A percentile compares a stretch with the other conserved stretches of the same genome.
Conservation (phyloP, 192 early-diverging fungal species). For the Backusella tuberculispora region DNA sequence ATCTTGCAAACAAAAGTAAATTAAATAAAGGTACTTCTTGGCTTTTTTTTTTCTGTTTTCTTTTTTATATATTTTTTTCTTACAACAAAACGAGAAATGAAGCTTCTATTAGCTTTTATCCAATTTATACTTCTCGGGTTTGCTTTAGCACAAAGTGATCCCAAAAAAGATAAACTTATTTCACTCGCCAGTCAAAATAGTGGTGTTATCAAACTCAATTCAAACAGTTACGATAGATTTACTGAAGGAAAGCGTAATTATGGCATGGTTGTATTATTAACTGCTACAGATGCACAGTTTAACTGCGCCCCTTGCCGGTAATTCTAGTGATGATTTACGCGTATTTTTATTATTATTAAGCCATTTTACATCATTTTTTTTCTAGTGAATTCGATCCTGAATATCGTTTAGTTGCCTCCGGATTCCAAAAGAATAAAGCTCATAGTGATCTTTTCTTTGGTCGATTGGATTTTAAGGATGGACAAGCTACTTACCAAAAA, state of each 20-base stretch:
- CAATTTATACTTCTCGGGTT: conserved; percentile 9
- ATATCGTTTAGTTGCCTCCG: conserved; percentile 59
- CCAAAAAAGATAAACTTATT: conserved; percentile 27
- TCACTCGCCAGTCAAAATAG: conserved; percentile 29
- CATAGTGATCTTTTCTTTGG: conserved; percentile 62
- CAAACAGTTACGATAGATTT: conserved; percentile 56
- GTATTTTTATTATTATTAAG: not conserved
- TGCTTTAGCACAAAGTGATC: conserved; percentile 25
- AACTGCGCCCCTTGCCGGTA: conserved; percentile 79
- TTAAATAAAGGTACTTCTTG: not conserved
- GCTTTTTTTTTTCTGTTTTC: not conserved
- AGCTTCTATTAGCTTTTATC: conserved; percentile 19
- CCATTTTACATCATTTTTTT: not conserved
- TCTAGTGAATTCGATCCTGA: conserved; percentile 70
- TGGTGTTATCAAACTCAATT: conserved; percentile 59
- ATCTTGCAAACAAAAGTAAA: conserved; percentile 7
- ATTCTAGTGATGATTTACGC: conserved; percentile 1
- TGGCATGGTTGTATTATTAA: conserved; percentile 66
- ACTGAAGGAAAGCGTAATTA: conserved; percentile 71
- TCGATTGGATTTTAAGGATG: conserved; percentile 66
- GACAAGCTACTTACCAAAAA: conserved; percentile 64
- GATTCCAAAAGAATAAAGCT: conserved; percentile 47
- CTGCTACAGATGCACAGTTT: conserved; percentile 63
- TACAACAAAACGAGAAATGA: conserved; percentile 11
- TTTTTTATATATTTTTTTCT: not conserved